Evolutionary conservation across 1,284 basidiomycete genomes (phyloP).

Genomic region (Cutaneotrichosporon sp.): DNA sequence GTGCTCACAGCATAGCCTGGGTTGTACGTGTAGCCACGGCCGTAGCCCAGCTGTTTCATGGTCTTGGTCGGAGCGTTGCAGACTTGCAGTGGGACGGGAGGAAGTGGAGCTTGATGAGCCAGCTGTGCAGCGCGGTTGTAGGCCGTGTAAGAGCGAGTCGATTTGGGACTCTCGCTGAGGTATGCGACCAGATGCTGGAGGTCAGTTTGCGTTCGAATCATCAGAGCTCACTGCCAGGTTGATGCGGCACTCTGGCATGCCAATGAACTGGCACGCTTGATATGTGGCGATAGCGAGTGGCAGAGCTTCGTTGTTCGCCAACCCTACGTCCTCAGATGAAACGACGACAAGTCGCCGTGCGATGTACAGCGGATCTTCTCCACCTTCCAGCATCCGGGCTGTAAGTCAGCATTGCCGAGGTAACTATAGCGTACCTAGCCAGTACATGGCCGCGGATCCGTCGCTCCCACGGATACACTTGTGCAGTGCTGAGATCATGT

Average conservation of each 20-base stretch:
- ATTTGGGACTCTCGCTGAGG: slow-evolving; percentile 78
- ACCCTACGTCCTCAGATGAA: slow-evolving; percentile 79
- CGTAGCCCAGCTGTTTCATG: slow-evolving; percentile 79
- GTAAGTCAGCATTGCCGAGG: slow-evolving; percentile 50
- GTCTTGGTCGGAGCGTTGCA: slow-evolving; percentile 83
- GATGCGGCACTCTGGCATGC: slow-evolving; percentile 68
- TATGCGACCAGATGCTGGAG: slow-evolving; percentile 70
- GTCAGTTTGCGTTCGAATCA: neutral
- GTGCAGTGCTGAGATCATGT: slow-evolving; percentile 85
- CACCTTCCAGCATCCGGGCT: slow-evolving; percentile 66
- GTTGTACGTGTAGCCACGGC: slow-evolving; percentile 72
- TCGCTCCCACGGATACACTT: slow-evolving; percentile 80
- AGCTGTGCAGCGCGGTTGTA: slow-evolving; percentile 70
- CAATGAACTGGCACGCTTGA: slow-evolving; percentile 73
- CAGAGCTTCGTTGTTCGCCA: slow-evolving; percentile 71
- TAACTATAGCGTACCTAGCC: slow-evolving; percentile 58
- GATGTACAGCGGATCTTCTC: slow-evolving; percentile 84
- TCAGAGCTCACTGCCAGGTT: slow-evolving; percentile 45
- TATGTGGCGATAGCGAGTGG: slow-evolving; percentile 74
- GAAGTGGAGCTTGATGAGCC: slow-evolving; percentile 56
- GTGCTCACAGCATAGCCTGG: slow-evolving; percentile 60
- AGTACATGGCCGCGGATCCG: slow-evolving; percentile 79
- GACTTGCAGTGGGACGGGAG: slow-evolving; percentile 66
- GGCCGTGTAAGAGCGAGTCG: slow-evolving; percentile 72
- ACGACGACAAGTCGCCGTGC: slow-evolving; percentile 77